A percentile compares a stretch with the other conserved stretches of the same genome.
Evolutionary conservation across 805 yeast genomes (phyloP).

Genomic region (Torulaspora microellipsoides): DNA sequence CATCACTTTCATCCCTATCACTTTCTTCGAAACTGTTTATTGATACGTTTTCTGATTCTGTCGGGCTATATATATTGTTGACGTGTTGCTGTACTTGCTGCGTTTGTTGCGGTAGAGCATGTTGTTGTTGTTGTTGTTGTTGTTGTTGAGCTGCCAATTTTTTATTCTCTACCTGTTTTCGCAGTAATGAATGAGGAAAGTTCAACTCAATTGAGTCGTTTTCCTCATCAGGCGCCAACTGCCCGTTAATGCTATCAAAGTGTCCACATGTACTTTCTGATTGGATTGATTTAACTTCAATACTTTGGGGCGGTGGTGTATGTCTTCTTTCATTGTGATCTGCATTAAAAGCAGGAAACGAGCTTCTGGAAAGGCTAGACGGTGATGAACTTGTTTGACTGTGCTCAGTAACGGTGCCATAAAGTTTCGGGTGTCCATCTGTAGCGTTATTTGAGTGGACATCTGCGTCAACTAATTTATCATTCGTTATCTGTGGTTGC

Average conservation of each 20-base stretch:
- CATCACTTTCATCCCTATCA: constrained; percentile 1
- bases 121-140: neutral
- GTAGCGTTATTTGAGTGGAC: neutral
- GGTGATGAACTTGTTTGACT: constrained; percentile 1
- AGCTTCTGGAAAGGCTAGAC: neutral
- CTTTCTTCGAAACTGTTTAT: constrained; percentile 21
- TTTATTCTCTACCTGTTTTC: constrained; percentile 4
- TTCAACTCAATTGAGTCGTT: constrained; percentile 24
- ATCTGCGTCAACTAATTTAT: neutral
- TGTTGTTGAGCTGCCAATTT: neutral
- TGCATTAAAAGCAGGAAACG: neutral
- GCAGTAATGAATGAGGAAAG: constrained; percentile 14
- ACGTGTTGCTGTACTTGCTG: neutral
- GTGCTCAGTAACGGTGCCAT: constrained; percentile 6
- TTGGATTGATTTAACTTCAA: constrained; percentile 8
- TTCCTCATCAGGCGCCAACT: constrained; percentile 10
- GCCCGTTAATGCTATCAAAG: neutral
- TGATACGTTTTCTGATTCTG: constrained; percentile 23
- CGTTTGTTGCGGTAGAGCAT: neutral
- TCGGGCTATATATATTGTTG: constrained; percentile 13
- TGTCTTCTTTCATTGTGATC: neutral
- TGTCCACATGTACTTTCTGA: constrained; percentile 8
- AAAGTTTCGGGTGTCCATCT: neutral
- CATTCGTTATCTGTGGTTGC: constrained; percentile 4
- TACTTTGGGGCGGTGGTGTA: neutral